phyloP scores from a whole-genome alignment of 78 protist species.

The Dictyostelium intermedium region DNA sequence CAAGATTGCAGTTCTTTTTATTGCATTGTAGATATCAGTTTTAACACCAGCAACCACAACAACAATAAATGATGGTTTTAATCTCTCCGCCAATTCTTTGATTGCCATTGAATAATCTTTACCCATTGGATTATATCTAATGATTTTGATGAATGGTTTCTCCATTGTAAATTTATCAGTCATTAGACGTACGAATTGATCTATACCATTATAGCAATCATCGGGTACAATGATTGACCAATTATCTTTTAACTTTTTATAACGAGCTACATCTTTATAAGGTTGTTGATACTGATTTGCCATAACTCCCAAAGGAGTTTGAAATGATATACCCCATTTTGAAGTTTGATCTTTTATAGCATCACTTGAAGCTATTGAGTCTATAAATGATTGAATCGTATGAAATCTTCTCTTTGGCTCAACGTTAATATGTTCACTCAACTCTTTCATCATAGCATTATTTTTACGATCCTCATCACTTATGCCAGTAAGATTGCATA shows the following conservation, averaged over 20 bases:
- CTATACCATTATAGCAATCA: neutral
- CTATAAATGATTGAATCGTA: neutral
- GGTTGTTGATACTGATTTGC: neutral
- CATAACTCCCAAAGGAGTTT: neutral
- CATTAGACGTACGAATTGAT: neutral
- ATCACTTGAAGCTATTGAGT: neutral
- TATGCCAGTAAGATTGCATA: slow-evolving; percentile 22
- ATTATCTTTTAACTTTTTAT: neutral
- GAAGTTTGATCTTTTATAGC: neutral
- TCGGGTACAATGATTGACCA: neutral
- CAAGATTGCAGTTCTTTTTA: neutral
- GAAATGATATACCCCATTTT: slow-evolving; percentile 1
- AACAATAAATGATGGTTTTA: neutral
- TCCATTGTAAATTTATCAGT: neutral
- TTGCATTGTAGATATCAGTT: neutral
- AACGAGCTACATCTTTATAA: neutral
- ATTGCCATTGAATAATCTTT: neutral
- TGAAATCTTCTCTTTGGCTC: neutral
- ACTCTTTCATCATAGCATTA: neutral
- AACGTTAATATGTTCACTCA: neutral
- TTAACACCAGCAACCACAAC: neutral
- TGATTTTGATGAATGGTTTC: neutral
- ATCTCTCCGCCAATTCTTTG: neutral
- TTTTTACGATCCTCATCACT: neutral
- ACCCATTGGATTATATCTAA: neutral